phyloP scores from a whole-genome alignment of 2,329 filamentous ascomycete genomes.

The Colletotrichum falcatum region DNA sequence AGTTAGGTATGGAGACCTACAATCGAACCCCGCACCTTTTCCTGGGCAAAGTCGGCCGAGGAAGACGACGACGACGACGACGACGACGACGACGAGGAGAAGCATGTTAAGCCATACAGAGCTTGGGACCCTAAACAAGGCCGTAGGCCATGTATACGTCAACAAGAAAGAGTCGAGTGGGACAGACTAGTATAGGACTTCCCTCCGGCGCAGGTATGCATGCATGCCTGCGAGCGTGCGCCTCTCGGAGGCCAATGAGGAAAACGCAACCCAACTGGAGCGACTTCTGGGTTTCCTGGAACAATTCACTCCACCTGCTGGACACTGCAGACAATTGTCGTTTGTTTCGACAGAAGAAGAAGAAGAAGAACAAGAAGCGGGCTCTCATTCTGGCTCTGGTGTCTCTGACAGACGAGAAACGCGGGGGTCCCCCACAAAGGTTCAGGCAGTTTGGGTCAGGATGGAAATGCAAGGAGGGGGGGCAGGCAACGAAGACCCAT shows the following conservation, averaged over 20 bases:
- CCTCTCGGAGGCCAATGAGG: neutral
- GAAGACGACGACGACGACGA: too few relatives aligned
- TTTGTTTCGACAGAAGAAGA: neutral
- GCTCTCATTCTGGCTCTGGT: neutral
- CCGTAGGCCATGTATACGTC: constrained; percentile 2
- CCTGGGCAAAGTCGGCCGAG: neutral
- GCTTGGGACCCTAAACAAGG: neutral
- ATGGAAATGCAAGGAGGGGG: too few relatives aligned
- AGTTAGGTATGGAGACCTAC: too few relatives aligned
- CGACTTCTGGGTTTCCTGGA: neutral
- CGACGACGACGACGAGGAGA: neutral
- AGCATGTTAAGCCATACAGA: constrained; percentile 9
- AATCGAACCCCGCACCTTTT: constrained; percentile 23
- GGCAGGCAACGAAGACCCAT: too few relatives aligned
- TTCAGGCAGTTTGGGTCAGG: too few relatives aligned
- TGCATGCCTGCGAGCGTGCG: neutral
- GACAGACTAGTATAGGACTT: neutral
- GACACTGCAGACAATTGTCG: neutral
- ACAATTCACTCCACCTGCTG: neutral
- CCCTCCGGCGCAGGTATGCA: neutral
- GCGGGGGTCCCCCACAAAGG: constrained; percentile 28
- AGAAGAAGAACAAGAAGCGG: too few relatives aligned
- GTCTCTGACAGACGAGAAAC: constrained; percentile 14
- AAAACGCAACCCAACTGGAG: constrained; percentile 21
- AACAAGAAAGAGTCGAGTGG: constrained; percentile 15